phyloP scores from a whole-genome alignment of 495 filamentous ascomycete species.

The Penicillium psychrofluorescens region DNA sequence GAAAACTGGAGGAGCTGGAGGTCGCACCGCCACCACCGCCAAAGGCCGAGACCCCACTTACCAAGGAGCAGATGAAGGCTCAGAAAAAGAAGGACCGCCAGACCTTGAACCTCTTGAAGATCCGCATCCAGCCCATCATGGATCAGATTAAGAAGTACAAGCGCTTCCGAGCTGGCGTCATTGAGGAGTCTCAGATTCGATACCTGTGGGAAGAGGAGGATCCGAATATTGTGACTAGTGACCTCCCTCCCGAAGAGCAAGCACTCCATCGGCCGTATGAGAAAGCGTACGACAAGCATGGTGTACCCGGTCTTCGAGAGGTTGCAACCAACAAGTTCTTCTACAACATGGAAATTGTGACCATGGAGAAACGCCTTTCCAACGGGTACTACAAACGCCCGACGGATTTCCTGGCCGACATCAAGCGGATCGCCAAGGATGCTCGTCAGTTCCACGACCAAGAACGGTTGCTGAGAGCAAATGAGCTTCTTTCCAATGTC shows the following conservation, averaged over 20 bases:
- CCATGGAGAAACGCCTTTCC: slow-evolving; percentile 86
- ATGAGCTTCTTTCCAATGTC: slow-evolving; percentile 83
- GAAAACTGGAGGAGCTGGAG: slow-evolving; percentile 67
- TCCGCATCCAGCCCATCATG: slow-evolving; percentile 86
- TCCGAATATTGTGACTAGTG: slow-evolving; percentile 70
- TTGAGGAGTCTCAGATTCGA: slow-evolving; percentile 61
- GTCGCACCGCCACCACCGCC: slow-evolving; percentile 66
- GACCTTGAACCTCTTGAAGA: slow-evolving; percentile 75
- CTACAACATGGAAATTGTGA: slow-evolving; percentile 90
- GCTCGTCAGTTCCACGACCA: slow-evolving; percentile 66
- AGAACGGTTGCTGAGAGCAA: slow-evolving; percentile 73
- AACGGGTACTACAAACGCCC: slow-evolving; percentile 93
- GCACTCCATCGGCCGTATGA: slow-evolving; percentile 64
- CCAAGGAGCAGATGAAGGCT: slow-evolving; percentile 70
- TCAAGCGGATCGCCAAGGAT: slow-evolving; percentile 77
- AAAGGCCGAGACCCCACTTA: slow-evolving; percentile 43
- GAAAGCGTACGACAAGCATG: slow-evolving; percentile 64
- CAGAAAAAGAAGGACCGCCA: slow-evolving; percentile 76
- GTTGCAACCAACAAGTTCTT: slow-evolving; percentile 70
- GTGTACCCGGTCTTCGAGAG: slow-evolving; percentile 62
- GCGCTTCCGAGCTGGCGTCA: slow-evolving; percentile 71
- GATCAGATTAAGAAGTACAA: slow-evolving; percentile 86
- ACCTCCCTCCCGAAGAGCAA: slow-evolving; percentile 54
- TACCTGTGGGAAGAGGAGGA: slow-evolving; percentile 81
- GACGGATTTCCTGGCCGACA: slow-evolving; percentile 78